Base-by-base conservation (phyloP, 1,139 yeast species). In the Geotrichum australiense region DNA sequence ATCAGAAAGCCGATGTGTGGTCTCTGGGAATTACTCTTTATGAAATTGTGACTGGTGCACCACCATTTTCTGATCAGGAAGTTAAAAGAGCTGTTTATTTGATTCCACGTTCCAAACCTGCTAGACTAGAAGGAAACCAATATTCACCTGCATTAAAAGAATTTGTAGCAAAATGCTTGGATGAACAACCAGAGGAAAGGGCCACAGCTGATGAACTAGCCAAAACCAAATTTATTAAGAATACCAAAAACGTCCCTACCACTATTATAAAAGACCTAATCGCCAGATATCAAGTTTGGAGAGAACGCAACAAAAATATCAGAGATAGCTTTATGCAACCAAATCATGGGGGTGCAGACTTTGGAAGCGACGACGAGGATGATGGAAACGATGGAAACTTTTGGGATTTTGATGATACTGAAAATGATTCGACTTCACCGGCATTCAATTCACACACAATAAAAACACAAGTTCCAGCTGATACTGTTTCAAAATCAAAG, bases 41-140 rank as follows among this genome's bases (percentile, higher is more conserved):
- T 63, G 99, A 91, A 63, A 80, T 91, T 47, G 94, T 96, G 10
- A 87, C 97, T 0, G 98, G 98, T 0, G 86, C 86, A 54, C 99
- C 99, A 2, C 99, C 99, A 0, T 89, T 87, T 57, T 80, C 96
- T 53, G 97, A 91, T 51, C 86, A 85, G 53, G 98, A 91, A 55
- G 96, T 96, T 1, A 71, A 83, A 68, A 74, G 96, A 65, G 98
- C 96, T 1, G 84, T 91, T 85, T 89, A 86, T 59, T 66, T 91
- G 62, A 89, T 91, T 45, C 85, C 96, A 0, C 84, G 89, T 50
- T 85, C 84, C 53, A 85, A 89, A 41, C 98, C 98, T 4, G 95
- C 98, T 2, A 70, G 98, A 47, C 67, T 91, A 41, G 98, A 91
- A 57, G 97, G 98, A 4, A 68, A 91, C 41, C 86, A 80, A 49